Percentiles rank a stretch among this genome's conserved stretches.
These are phyloP conservation scores for Penicillium nordicum DNA, from an alignment of 2,329 filamentous ascomycete species.

Conservation along the genomic window DNA sequence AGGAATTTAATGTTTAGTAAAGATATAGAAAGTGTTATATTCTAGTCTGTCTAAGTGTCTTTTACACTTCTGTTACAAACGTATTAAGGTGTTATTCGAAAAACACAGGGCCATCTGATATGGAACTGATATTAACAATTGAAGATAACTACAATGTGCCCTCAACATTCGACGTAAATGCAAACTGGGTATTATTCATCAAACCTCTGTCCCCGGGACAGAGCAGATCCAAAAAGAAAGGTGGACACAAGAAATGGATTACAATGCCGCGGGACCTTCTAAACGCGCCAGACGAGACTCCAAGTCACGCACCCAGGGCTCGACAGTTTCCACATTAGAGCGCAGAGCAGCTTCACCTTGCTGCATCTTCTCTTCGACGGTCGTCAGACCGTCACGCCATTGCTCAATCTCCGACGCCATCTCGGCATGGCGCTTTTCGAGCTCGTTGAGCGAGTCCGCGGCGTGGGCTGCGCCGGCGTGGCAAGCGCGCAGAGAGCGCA, in stretches of 20 bases:
- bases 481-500: slow-evolving; percentile 77
- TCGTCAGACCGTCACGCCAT: slow-evolving; percentile 78
- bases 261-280: slow-evolving; percentile 33
- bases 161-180: slow-evolving; percentile 10
- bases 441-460: slow-evolving; percentile 68
- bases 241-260: slow-evolving; percentile 1
- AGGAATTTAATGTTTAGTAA: not conserved
- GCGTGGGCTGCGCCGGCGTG: slow-evolving; percentile 85
- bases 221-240: slow-evolving; percentile 7
- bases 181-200: slow-evolving; percentile 27
- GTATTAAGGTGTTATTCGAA: not conserved
- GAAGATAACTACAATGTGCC: slow-evolving; percentile 6
- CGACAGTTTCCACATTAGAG: slow-evolving; percentile 78
- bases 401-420: slow-evolving; percentile 79
- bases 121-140: slow-evolving; percentile 3
- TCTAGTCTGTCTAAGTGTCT: not conserved
- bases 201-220: slow-evolving; percentile 1
- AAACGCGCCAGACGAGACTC: slow-evolving; percentile 70
- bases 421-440: slow-evolving; percentile 76
- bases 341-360: slow-evolving; percentile 68
- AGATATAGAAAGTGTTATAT: not conserved
- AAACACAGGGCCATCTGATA: not conserved
- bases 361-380: slow-evolving; percentile 71
- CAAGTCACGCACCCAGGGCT: slow-evolving; percentile 82
- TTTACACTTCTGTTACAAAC: not conserved